These are phyloP conservation scores for Candida koratica DNA, from an alignment of 805 yeast genomes.

Conservation along the genomic window DNA sequence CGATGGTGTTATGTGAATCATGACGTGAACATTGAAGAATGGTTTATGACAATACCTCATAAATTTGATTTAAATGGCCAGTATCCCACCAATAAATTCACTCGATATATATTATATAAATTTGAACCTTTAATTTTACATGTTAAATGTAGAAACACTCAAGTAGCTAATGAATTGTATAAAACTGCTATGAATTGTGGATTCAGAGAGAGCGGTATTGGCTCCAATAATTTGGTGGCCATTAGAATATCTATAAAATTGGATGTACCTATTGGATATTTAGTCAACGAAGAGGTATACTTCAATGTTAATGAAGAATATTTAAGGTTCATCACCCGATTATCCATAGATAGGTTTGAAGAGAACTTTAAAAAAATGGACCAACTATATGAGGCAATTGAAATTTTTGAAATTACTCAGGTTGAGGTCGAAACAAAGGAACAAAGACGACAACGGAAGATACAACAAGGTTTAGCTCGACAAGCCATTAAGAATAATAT, in stretches of 20 bases:
- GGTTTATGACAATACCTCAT: constrained; percentile 41
- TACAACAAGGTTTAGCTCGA: constrained; percentile 46
- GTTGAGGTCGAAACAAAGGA: constrained; percentile 48
- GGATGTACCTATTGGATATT: constrained; percentile 73
- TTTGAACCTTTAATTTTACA: constrained; percentile 85
- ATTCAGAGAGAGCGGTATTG: constrained; percentile 83
- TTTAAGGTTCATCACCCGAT: constrained; percentile 45
- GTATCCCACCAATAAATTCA: constrained; percentile 14
- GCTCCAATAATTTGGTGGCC: constrained; percentile 73
- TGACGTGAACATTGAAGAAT: constrained; percentile 44
- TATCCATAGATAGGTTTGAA: constrained; percentile 59
- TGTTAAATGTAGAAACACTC: constrained; percentile 66
- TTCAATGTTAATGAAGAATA: constrained; percentile 52
- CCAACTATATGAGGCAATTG: constrained; percentile 43
- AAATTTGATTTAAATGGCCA: constrained; percentile 10
- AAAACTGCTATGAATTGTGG: constrained; percentile 80
- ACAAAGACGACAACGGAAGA: constrained; percentile 51
- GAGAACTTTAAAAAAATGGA: constrained; percentile 62
- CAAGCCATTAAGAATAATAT: constrained; percentile 10
- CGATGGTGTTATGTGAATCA: constrained; percentile 81
- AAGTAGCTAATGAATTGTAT: constrained; percentile 57
- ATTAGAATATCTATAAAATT: constrained; percentile 68
- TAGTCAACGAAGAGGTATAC: constrained; percentile 28
- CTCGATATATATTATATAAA: constrained; percentile 65
- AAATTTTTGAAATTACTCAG: constrained; percentile 20